Evolutionary conservation across 2,329 filamentous ascomycete species (phyloP), one percentile per base, ranked within the genome.

Genomic region (Hypoxylon sp.): DNA sequence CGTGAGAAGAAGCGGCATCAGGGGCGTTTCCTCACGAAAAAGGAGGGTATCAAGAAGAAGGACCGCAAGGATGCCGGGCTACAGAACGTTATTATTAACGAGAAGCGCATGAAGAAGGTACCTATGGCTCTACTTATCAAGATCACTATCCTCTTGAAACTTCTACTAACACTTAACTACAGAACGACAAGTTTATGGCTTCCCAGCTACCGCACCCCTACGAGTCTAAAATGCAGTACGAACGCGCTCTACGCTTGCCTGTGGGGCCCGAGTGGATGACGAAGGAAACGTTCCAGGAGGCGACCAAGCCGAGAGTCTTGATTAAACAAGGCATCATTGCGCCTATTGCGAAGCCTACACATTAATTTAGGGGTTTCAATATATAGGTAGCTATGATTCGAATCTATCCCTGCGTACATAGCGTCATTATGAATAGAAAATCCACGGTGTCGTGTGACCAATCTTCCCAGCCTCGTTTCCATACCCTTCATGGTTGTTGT

Each of bases 191-290:
- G 78, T 98, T 97, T 77, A 86, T 97, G 75, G 94, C 96, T 17
- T 89, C 90, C 8, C 88, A 90, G 74, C 84, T 99, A 55, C 96
- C 96, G 54, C 93, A 97, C 81, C 91, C 90, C n/a, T 98, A 94
- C 80, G 95, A 98, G 84, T 93, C 88, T 29, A 87, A 87, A 73
- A 87, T 92, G 77, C 94, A 98, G 84, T 98, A 98, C 81, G 96
- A 99, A 84, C 86, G 95, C 55, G 92, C 92, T 71, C 84, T 98
- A 65, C 87, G 95, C 47, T 82, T 98, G 73, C 96, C 96, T 1
- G 89, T 98, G 67, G 96, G 96, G 1, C 93, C 92, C 14, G 95
- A 99, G 81, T 99, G 95, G 94, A 90, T 91, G 74, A 98, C 95
- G n/a, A 98, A 97, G 87, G 90, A 94, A 83, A 94, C 92, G 13